phyloP scores from a whole-genome alignment of 208 protist species.

The Acanthamoeba healyi region DNA sequence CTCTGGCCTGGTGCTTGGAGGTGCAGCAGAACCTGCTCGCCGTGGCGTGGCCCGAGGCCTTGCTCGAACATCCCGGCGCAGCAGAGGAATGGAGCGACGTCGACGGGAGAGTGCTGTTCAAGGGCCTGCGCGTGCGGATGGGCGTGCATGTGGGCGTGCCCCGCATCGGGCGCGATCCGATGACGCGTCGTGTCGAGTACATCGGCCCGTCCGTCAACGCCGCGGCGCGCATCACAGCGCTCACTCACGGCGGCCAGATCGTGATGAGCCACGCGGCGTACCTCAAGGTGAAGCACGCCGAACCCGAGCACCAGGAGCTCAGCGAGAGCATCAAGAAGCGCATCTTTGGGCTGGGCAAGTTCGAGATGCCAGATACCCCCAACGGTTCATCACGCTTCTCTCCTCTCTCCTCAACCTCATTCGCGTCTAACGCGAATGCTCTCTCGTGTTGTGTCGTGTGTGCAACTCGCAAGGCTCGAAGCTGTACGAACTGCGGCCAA shows the following conservation, averaged over 20 bases:
- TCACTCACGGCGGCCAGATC: constrained; percentile 27
- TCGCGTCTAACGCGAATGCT: too few species aligned
- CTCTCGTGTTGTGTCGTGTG: too few species aligned
- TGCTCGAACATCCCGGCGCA: constrained; percentile 59
- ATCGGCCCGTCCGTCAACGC: background rate
- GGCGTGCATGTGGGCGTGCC: constrained; percentile 10
- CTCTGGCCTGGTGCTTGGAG: background rate
- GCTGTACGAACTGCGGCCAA: too few species aligned
- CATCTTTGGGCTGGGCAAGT: background rate
- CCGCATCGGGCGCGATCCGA: background rate
- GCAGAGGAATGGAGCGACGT: background rate
- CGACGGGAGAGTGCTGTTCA: background rate
- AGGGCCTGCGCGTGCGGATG: background rate
- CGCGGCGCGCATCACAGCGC: background rate
- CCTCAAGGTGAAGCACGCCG: background rate
- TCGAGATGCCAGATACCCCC: too few species aligned
- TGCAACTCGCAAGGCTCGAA: too few species aligned
- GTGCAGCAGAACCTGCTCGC: constrained; percentile 35
- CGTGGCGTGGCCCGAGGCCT: background rate
- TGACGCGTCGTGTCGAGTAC: background rate
- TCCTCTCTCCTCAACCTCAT: too few species aligned
- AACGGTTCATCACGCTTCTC: too few species aligned
- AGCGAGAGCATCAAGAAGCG: background rate
- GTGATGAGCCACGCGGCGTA: background rate
- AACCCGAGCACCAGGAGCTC: background rate